Conservation (phyloP, 2,329 filamentous ascomycete species). For the Thelonectria olida region DNA sequence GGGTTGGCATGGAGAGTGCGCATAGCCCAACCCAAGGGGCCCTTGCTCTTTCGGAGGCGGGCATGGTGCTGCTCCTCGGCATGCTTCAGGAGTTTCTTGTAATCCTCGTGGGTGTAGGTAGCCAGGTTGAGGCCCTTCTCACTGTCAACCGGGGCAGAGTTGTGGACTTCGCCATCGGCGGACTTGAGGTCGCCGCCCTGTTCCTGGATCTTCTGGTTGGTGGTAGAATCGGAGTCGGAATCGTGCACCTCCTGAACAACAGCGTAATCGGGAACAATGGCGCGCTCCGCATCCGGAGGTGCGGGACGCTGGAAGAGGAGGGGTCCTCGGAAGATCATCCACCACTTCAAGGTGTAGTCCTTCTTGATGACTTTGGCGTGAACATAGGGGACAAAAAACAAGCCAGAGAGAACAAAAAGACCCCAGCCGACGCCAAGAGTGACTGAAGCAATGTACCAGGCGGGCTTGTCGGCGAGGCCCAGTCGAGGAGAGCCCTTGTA, state of each 20-base stretch:
- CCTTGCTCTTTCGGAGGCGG: constrained; percentile 68
- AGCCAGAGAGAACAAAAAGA: constrained; percentile 64
- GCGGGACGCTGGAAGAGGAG: constrained; percentile 69
- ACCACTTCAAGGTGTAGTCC: constrained; percentile 72
- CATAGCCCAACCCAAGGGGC: constrained; percentile 86
- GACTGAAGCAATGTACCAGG: constrained; percentile 73
- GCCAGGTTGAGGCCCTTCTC: constrained; percentile 55
- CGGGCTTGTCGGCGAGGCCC: constrained; percentile 58
- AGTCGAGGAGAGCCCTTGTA: constrained; percentile 77
- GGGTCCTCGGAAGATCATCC: constrained; percentile 69
- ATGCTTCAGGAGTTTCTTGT: constrained; percentile 69
- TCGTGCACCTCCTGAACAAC: constrained; percentile 74
- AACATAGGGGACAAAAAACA: constrained; percentile 80
- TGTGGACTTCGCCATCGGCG: constrained; percentile 38
- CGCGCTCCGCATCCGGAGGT: constrained; percentile 60
- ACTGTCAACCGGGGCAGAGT: constrained; percentile 35
- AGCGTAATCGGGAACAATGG: constrained; percentile 77
- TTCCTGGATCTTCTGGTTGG: constrained; percentile 11
- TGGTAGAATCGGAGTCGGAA: constrained; percentile 41
- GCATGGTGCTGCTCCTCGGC: constrained; percentile 68
- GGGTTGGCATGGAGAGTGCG: constrained; percentile 78
- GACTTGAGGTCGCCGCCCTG: constrained; percentile 50
- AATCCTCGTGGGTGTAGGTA: constrained; percentile 58
- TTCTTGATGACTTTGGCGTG: constrained; percentile 74
- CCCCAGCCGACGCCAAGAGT: constrained; percentile 71